Evolutionary conservation across 2,329 filamentous ascomycete species (phyloP).

Genomic region (Trichoderma arundinaceum): DNA sequence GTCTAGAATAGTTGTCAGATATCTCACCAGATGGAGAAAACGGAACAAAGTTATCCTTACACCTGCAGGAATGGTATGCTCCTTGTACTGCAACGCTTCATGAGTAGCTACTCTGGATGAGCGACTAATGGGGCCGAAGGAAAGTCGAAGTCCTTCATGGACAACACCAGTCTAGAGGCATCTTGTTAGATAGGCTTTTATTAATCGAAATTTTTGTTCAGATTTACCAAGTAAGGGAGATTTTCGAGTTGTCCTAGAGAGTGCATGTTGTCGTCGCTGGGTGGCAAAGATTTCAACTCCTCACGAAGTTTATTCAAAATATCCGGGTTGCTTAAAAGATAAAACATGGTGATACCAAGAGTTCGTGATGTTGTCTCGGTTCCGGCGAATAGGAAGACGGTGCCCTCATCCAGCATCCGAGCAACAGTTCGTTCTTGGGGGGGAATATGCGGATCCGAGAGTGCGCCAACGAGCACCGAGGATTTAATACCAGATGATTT

Average conservation of each 20-base stretch:
- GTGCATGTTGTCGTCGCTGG: slow-evolving; percentile 17
- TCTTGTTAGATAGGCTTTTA: not conserved
- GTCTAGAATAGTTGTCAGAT: slow-evolving; percentile 27
- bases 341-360: slow-evolving; percentile 28
- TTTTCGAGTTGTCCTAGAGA: slow-evolving; percentile 29
- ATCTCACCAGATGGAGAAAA: not conserved
- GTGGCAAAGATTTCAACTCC: slow-evolving; percentile 24
- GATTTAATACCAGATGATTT: not conserved
- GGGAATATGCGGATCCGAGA: slow-evolving; percentile 23
- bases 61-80: slow-evolving; percentile 42
- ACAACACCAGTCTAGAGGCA: slow-evolving; percentile 32
- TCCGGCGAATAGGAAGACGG: slow-evolving; percentile 33
- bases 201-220: not conserved
- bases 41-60: slow-evolving; percentile 33
- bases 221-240: slow-evolving; percentile 32
- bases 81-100: slow-evolving; percentile 41
- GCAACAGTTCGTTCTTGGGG: slow-evolving; percentile 25
- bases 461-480: slow-evolving; percentile 17
- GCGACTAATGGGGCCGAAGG: slow-evolving; percentile 31
- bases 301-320: slow-evolving; percentile 29
- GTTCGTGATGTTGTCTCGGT: slow-evolving; percentile 34
- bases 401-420: slow-evolving; percentile 34
- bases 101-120: slow-evolving; percentile 41
- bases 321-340: slow-evolving; percentile 29
- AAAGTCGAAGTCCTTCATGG: slow-evolving; percentile 32